Percentiles rank a stretch among this genome's conserved stretches.
These are phyloP conservation scores for Geranium incanum DNA, from an alignment of 441 rosid genomes.

Conservation along the genomic window DNA sequence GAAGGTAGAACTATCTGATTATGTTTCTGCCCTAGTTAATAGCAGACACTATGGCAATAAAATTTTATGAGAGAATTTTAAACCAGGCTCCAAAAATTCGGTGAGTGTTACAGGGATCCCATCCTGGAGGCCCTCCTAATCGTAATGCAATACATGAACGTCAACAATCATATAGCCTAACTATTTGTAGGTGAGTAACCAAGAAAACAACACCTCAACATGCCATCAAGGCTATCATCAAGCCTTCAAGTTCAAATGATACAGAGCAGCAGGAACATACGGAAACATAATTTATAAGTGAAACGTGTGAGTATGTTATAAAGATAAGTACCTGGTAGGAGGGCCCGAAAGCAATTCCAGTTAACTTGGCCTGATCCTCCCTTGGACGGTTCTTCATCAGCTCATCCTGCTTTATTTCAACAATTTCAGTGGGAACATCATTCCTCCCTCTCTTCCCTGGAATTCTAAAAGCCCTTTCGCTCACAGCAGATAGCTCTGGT, in stretches of 20 bases:
- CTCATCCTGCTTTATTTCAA: conserved; percentile 94
- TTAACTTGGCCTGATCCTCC: conserved; percentile 69
- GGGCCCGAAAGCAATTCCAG: conserved; percentile 93
- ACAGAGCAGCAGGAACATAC: not conserved
- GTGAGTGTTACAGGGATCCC: too few species aligned
- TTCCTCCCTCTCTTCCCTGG: conserved; percentile 72
- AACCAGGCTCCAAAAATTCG: too few species aligned
- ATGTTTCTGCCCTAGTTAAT: not conserved
- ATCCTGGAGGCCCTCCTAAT: too few species aligned
- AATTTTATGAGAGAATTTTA: too few species aligned
- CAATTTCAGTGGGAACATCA: conserved; percentile 53
- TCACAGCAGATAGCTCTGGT: conserved; percentile 26
- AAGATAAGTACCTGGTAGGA: conserved; percentile 56
- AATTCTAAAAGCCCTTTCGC: conserved; percentile 32
- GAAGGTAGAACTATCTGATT: not conserved
- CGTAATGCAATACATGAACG: too few species aligned
- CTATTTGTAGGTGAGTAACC: not conserved
- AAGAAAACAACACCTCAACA: not conserved
- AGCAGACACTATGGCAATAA: not conserved
- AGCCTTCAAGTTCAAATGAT: not conserved
- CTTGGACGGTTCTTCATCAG: conserved; percentile 87
- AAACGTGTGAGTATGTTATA: not conserved
- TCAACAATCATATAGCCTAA: too few species aligned
- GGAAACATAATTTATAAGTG: not conserved
- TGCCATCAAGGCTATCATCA: not conserved